Evolutionary conservation across 768 basidiomycete genomes (phyloP).

Genomic region (Rhodocollybia butyracea): DNA sequence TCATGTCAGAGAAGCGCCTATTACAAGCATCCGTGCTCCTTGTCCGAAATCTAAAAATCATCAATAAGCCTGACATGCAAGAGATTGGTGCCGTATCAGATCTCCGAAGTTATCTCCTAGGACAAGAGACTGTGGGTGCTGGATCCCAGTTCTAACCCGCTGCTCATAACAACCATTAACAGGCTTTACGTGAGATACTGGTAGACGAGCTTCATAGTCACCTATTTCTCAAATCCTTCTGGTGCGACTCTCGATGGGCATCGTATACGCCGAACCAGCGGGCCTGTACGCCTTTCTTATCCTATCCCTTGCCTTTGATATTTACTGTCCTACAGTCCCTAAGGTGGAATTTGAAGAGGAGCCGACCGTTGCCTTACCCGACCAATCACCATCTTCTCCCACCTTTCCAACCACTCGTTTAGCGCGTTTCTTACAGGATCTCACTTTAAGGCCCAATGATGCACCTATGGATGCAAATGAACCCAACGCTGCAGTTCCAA

Average conservation of each 20-base stretch:
- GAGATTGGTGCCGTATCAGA: constrained; percentile 96
- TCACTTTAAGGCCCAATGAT: constrained; percentile 74
- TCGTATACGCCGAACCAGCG: constrained; percentile 80
- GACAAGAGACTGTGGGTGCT: constrained; percentile 76
- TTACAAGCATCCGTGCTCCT: constrained; percentile 86
- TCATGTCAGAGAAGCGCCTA: constrained; percentile 95
- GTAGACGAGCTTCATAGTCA: constrained; percentile 96
- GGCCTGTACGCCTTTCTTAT: constrained; percentile 47
- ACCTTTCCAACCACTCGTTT: constrained; percentile 46
- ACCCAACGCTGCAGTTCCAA: constrained; percentile 13
- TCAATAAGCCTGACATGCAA: constrained; percentile 88
- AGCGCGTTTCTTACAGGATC: constrained; percentile 57
- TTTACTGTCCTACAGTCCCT: constrained; percentile 43
- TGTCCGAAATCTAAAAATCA: constrained; percentile 83
- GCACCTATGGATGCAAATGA: constrained; percentile 65
- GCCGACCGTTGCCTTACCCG: constrained; percentile 22
- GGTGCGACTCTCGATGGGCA: constrained; percentile 92
- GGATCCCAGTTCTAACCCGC: neutral
- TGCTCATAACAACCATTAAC: constrained; percentile 7
- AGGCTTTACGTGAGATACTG: constrained; percentile 91
- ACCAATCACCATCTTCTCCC: constrained; percentile 37
- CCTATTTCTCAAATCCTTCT: constrained; percentile 95
- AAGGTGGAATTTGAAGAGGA: constrained; percentile 65
- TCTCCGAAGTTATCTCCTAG: constrained; percentile 74
- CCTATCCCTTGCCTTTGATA: constrained; percentile 2